Base-by-base conservation (phyloP, 805 yeast species). In the Ogataea degrootiae region DNA sequence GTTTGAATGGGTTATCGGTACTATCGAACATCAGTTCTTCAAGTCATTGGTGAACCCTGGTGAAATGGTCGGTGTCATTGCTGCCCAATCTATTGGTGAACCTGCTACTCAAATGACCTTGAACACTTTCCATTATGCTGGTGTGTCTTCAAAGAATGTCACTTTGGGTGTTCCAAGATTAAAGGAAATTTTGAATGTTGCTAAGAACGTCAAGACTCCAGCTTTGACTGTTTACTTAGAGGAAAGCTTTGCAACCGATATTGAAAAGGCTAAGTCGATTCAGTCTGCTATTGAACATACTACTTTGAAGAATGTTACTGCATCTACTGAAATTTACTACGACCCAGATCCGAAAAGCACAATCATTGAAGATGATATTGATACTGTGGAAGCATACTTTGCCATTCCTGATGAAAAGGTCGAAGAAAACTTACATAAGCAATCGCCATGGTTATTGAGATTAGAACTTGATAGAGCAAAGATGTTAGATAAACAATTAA, bases 131-230 rank as follows among this genome's bases (percentile, higher is more conserved):
- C 97, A 90, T 75, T 90, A 88, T 75, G 97, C 97, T 16, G 97
- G 97, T 84, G 97, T 90, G 50, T 90, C 96, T 34, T 87, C 96
- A 3, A 90, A 89, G 83, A 90, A 90, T 68, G 97, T 90, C 53
- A 90, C 97, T 3, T 80, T 92, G 55, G 97, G 97, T 81, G 97
- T 90, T 64, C 97, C 97, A 51, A 95, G 97, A 78, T 79, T 91
- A 68, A 91, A 91, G 80, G 98, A 91, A 74, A 94, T 94, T 80
- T 79, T 94, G 69, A 92, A 92, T 67, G 99, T 94, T 55, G 99
- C 99, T 11, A 94, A 94, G 74, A 92, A 88, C 61, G 91, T 94
- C 77, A 94, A 92, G 72, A 94, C 99, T n/a, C 99, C 99, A n/a
- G 95, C 97, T 14, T 75, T 92, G 65, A 90, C 97, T 9, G 96